Base-by-base conservation (phyloP, 192 early-diverging fungal species). In the Haplosporangium gracile region DNA sequence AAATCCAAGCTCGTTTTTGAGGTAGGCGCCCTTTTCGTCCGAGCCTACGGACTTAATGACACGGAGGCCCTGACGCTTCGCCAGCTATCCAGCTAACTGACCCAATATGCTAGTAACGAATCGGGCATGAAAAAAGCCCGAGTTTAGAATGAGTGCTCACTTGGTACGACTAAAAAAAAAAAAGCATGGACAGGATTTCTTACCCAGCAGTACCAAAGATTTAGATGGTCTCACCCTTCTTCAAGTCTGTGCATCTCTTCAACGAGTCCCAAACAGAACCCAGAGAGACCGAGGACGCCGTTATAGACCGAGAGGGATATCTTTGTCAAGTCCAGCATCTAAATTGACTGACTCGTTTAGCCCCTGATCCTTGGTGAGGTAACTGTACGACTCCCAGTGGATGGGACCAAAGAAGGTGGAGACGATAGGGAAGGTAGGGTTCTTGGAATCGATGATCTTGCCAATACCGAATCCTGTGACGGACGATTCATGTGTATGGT, bases 21-120 rank as follows among this genome's bases (percentile, higher is more conserved):
- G 91, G 78, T 90, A 93, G 29, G 88, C 90, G 26, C 95, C 95
- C 82, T 99, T 99, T 2, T 96, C 95, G 79, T 97, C 96, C 4
- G 93, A 90, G 18, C 97, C 96, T 16, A 95, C 96, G 45, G 93
- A 93, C 39, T 96, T 97, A 51, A 99, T 91, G 4, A 99, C 97
- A 26, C 89, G 91, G 53, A 96, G 91, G 2, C 97, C 97, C 42
- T 91, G 90, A 15, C 89, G 87, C 83, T 96, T 96, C 68, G 93
- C 96, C 43, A 97, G 89, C 86, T 97, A 96, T 72, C 96, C 95
- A 3, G 96, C 90, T 2, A 92, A 20, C 70, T 90, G 93, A 82
- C 90, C 97, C 26, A 96, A 93, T 0, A 94, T 94, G 70, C 82
- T 84, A 42, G 8, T 7, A 24, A 4, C 8, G 55, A 20, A 71